Evolutionary conservation across 108 stramenopile genomes (phyloP).

Genomic region (Skeletonema costatum): DNA sequence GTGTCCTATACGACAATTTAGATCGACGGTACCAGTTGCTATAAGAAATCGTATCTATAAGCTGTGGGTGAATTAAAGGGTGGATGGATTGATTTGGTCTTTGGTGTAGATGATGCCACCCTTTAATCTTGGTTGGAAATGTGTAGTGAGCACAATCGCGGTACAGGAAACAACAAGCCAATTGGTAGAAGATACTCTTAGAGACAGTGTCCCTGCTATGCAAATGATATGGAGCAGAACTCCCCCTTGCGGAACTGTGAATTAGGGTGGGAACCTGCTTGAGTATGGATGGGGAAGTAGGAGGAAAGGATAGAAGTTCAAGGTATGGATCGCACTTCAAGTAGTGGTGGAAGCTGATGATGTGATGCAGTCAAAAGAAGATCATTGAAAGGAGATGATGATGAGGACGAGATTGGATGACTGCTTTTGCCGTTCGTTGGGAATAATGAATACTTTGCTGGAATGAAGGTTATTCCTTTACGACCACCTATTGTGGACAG

Average conservation of each 20-base stretch:
- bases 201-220: conserved; percentile 68
- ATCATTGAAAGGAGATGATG: not conserved
- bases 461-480: too few species aligned
- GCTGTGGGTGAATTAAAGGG: too few species aligned
- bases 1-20: too few species aligned
- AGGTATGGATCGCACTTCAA: conserved; percentile 1
- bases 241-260: conserved; percentile 57
- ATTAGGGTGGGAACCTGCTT: conserved; percentile 63
- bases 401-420: conserved; percentile 66
- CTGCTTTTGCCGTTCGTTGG: conserved; percentile 71
- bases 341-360: not conserved
- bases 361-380: not conserved
- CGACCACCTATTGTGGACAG: too few species aligned
- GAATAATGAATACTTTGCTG: conserved; percentile 9
- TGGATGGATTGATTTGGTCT: too few species aligned
- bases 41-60: too few species aligned
- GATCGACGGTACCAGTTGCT: too few species aligned
- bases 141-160: conserved; percentile 8
- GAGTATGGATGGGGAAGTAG: conserved; percentile 27
- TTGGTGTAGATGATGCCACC: conserved; percentile 35
- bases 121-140: conserved; percentile 7
- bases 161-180: not conserved
- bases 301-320: conserved; percentile 4
- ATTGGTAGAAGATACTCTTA: conserved; percentile 39
- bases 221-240: conserved; percentile 80